These are phyloP conservation scores for Cetradonia linearis DNA, from an alignment of 495 filamentous ascomycete species.

Conservation along the genomic window DNA sequence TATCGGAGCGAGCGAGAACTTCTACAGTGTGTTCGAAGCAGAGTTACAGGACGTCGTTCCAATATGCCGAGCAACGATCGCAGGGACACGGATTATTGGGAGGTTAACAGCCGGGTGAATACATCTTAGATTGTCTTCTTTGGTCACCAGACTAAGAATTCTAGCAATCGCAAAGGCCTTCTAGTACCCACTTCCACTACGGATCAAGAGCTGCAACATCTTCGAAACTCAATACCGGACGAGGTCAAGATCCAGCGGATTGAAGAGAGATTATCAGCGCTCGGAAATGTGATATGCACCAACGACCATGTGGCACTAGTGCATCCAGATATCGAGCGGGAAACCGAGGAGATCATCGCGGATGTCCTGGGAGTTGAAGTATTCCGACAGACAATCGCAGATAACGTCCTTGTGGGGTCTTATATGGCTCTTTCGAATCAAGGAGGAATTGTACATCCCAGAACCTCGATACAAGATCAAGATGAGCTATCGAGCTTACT, in stretches of 20 bases:
- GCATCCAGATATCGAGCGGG: constrained; percentile 93
- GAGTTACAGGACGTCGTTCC: constrained; percentile 96
- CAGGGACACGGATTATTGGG: constrained; percentile 89
- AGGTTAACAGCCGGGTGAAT: constrained; percentile 87
- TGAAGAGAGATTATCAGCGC: constrained; percentile 89
- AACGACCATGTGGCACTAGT: constrained; percentile 96
- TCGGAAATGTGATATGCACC: constrained; percentile 91
- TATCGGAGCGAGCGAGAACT: constrained; percentile 92
- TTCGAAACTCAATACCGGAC: constrained; percentile 88
- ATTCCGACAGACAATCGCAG: constrained; percentile 92
- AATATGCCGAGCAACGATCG: constrained; percentile 95
- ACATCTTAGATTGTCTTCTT: not conserved
- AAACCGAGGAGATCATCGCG: constrained; percentile 91
- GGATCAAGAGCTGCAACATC: constrained; percentile 94
- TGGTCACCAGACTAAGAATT: not conserved
- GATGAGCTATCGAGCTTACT: constrained; percentile 90
- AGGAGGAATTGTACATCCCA: constrained; percentile 93
- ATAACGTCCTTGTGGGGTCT: constrained; percentile 89
- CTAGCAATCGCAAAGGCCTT: constrained; percentile 87
- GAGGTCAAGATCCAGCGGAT: constrained; percentile 85
- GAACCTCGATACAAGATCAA: constrained; percentile 92
- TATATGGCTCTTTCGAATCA: constrained; percentile 97
- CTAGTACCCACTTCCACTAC: constrained; percentile 92
- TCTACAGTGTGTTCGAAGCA: constrained; percentile 94
- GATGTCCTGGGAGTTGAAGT: constrained; percentile 97